Conservation (phyloP, 257 asterid species). For the Gardenia jasminoides region DNA sequence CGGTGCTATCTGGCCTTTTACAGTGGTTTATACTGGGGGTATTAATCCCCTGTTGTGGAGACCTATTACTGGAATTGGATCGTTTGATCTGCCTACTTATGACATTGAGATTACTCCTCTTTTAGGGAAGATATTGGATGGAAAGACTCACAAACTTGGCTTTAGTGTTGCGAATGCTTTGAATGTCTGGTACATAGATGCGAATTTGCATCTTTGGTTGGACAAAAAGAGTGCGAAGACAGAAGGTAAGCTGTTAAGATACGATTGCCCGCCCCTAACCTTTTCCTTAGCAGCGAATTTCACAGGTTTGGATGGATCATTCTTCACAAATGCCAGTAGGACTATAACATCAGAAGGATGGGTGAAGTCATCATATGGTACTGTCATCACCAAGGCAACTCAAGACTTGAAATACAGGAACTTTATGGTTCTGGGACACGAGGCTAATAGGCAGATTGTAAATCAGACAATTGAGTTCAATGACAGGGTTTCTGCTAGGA, state of each 20-base stretch:
- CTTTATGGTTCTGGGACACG: slow-evolving; percentile 51
- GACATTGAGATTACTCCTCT: slow-evolving; percentile 71
- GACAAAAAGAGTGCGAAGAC: slow-evolving; percentile 45
- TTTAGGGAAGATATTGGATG: slow-evolving; percentile 56
- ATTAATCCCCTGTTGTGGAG: slow-evolving; percentile 76
- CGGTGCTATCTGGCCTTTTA: slow-evolving; percentile 80
- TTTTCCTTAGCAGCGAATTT: slow-evolving; percentile 36
- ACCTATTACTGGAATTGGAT: slow-evolving; percentile 71
- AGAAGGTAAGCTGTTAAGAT: slow-evolving; percentile 41
- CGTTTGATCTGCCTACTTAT: slow-evolving; percentile 71
- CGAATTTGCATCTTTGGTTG: slow-evolving; percentile 84
- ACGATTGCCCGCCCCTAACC: slow-evolving; percentile 26
- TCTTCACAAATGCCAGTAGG: slow-evolving; percentile 45
- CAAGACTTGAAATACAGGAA: slow-evolving; percentile 47
- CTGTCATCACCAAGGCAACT: slow-evolving; percentile 34
- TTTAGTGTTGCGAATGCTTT: slow-evolving; percentile 65
- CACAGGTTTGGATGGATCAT: slow-evolving; percentile 58
- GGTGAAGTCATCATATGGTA: slow-evolving; percentile 65
- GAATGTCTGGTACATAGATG: slow-evolving; percentile 75
- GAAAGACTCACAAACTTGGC: slow-evolving; percentile 42
- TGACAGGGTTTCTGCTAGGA: slow-evolving; percentile 30
- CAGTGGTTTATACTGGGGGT: slow-evolving; percentile 78
- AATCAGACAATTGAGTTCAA: slow-evolving; percentile 51
- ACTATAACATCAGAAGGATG: slow-evolving; percentile 47
- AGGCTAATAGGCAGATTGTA: slow-evolving; percentile 56